phyloP scores from a whole-genome alignment of 2,329 filamentous ascomycete species.

The Clarireedia paspali region DNA sequence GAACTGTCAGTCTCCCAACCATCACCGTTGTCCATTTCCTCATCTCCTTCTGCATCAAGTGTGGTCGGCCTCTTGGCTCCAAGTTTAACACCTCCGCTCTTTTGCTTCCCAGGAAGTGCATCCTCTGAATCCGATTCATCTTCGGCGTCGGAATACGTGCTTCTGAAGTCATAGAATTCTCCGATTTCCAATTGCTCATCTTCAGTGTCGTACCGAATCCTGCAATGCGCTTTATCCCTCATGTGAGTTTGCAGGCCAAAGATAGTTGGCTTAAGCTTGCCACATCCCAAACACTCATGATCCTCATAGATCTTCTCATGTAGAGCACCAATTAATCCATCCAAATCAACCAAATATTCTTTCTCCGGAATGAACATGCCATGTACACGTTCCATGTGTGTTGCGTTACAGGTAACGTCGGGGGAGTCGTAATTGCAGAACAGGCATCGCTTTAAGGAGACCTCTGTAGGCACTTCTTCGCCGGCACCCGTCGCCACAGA shows the following conservation, averaged over 20 bases:
- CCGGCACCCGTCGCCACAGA: conserved; percentile 19
- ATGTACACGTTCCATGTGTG: conserved; percentile 88
- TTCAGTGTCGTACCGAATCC: conserved; percentile 84
- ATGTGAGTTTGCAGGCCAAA: conserved; percentile 91
- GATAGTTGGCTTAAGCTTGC: conserved; percentile 70
- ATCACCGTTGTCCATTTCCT: conserved; percentile 54
- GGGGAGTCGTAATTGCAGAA: conserved; percentile 89
- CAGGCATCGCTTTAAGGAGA: conserved; percentile 50
- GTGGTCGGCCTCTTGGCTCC: conserved; percentile 51
- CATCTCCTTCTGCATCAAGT: conserved; percentile 45
- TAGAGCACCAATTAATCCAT: conserved; percentile 72
- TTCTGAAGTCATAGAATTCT: conserved; percentile 94
- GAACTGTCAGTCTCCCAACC: conserved; percentile 96
- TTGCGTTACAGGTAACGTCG: conserved; percentile 64
- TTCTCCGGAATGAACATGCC: conserved; percentile 95
- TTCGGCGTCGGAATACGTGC: conserved; percentile 82
- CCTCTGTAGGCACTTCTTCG: conserved; percentile 38
- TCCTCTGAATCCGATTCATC: conserved; percentile 51
- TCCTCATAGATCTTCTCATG: conserved; percentile 72
- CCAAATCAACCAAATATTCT: conserved; percentile 71
- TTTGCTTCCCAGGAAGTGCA: conserved; percentile 40
- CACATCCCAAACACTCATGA: conserved; percentile 82
- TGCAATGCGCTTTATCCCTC: conserved; percentile 94
- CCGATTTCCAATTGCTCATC: conserved; percentile 90
- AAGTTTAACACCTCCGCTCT: conserved; percentile 59